A percentile compares a stretch with the other conserved stretches of the same genome.
These are phyloP conservation scores for Sutorius australiensis DNA, from an alignment of 768 basidiomycete genomes.

Conservation along the genomic window DNA sequence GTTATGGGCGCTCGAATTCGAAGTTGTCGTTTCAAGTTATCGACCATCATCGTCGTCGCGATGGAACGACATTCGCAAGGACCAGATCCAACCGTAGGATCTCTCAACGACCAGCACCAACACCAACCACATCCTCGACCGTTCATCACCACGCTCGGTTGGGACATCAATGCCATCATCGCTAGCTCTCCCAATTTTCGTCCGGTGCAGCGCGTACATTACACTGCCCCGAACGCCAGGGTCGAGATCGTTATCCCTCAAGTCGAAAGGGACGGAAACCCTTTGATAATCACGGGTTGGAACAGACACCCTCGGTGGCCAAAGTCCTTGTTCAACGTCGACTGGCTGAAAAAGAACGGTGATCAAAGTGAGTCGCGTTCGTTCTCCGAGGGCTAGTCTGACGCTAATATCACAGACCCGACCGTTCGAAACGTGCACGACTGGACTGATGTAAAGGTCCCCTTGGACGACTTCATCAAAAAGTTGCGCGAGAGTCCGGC, in stretches of 20 bases:
- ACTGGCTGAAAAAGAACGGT: slow-evolving; percentile 46
- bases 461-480: slow-evolving; percentile 51
- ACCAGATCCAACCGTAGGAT: background rate
- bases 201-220: slow-evolving; percentile 36
- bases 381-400: background rate
- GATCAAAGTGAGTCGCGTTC: slow-evolving; percentile 18
- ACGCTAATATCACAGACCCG: slow-evolving; percentile 41
- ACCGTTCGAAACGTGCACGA: slow-evolving; percentile 61
- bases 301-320: slow-evolving; percentile 58
- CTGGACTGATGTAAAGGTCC: slow-evolving; percentile 49
- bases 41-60: background rate
- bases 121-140: slow-evolving; percentile 3
- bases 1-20: background rate
- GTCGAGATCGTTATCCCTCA: slow-evolving; percentile 34
- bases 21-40: background rate
- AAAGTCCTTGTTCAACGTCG: slow-evolving; percentile 46
- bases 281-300: slow-evolving; percentile 62
- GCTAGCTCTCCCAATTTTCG: slow-evolving; percentile 39
- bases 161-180: slow-evolving; percentile 47
- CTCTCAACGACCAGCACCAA: background rate
- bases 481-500: slow-evolving; percentile 35
- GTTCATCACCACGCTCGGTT: slow-evolving; percentile 42
- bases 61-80: slow-evolving; percentile 8
- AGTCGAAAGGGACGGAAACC: slow-evolving; percentile 51
- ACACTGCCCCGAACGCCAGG: slow-evolving; percentile 26